Percentiles rank a stretch among this genome's conserved stretches.
Conservation (phyloP, 2,329 filamentous ascomycete species). For the Cercospora beticola region DNA sequence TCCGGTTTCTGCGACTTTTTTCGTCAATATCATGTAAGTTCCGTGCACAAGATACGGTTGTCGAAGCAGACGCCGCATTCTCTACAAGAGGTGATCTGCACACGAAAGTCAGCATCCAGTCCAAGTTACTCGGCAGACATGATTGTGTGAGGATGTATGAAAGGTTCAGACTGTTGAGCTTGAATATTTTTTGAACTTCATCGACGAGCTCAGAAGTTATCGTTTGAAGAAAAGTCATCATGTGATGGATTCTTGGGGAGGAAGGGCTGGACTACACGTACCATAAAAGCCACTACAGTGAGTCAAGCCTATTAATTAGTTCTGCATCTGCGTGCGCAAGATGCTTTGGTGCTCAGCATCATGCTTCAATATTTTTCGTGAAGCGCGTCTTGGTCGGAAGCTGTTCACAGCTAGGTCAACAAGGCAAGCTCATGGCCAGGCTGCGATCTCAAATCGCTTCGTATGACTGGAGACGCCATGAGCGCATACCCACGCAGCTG, state of each 20-base stretch:
- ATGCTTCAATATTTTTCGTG: not conserved
- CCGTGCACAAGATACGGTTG: not conserved
- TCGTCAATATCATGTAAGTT: not conserved
- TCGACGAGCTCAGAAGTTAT: conserved; percentile 42
- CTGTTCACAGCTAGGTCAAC: not conserved
- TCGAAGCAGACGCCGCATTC: not conserved
- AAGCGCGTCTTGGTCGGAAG: not conserved
- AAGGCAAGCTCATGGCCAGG: not conserved
- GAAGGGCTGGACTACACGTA: not conserved
- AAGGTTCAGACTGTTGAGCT: conserved; percentile 56
- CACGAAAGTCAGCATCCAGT: not conserved
- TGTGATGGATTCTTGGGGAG: conserved; percentile 12
- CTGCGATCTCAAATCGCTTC: not conserved
- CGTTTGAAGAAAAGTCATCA: conserved; percentile 37
- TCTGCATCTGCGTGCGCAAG: not conserved
- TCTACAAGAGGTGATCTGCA: not conserved
- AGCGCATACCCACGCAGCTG: not conserved
- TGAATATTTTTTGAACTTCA: conserved; percentile 44
- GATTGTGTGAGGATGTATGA: not conserved
- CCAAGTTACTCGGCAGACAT: not conserved
- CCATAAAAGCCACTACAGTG: not conserved
- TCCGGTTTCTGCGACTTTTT: not conserved
- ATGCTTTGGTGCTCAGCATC: not conserved
- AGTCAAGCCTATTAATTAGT: not conserved
- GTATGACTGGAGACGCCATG: too few species aligned